Evolutionary conservation across 148 eudicot species (phyloP), one percentile per base, ranked within the genome.

Genomic region (Pharnaceum exiguum): DNA sequence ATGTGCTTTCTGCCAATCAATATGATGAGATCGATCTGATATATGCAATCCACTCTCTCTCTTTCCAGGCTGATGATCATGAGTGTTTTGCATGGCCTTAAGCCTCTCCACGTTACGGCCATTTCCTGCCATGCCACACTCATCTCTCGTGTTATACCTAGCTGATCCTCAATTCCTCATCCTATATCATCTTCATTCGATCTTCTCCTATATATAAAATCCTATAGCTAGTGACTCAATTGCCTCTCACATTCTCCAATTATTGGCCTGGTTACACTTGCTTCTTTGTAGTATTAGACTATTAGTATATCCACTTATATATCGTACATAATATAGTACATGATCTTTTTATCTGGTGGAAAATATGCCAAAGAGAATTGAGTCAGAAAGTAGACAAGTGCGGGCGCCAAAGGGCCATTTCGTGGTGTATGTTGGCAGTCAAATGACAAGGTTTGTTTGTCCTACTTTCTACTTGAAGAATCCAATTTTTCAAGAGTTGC

Each of bases 361-460:
- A 22, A 12, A 11, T 24, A 71, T 67, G 72, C 63, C 65, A 11
- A 70, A 22, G 45, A 57, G 54, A 57, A 72, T 71, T 17, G 79
- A 63, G 50, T 62, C 43, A 10, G 75, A 64, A 57, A 46, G 65
- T 5, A 50, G 46, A 45, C n/a, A n/a, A n/a, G 51, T 35, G 47
- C 69, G 69, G 62, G 78, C 84, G 29, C 78, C 84, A 48, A 81
- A 70, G 53, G 90, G 90, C 9, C 84, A 84, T 46, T 84, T 84
- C 59, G 90, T 84, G 75, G 90, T 84, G 62, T 84, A 84, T 28
- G 90, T 84, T 46, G 90, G 84, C 0, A 43, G 42, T 44, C 74
- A 74, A 33, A 66, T 71, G 87, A 74, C 47, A 51, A 72, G 87
- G 51, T 78, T 49, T 60, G 76, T 85, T 5, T 43, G 79, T 47